Evolutionary conservation across 2,329 filamentous ascomycete genomes (phyloP).

Genomic region (Epichloe gansuensis): DNA sequence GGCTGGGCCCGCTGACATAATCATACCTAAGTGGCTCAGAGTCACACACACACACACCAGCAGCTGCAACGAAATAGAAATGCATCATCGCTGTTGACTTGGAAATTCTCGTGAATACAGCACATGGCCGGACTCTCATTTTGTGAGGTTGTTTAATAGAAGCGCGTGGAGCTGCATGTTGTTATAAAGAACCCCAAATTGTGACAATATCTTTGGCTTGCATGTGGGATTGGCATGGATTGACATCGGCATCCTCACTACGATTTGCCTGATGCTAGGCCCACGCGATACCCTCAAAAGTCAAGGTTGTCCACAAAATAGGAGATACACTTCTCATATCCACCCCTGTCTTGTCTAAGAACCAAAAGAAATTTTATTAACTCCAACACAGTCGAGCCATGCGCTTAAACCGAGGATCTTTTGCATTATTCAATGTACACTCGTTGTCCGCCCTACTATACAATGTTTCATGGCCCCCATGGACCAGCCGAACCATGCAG

Average conservation of each 20-base stretch:
- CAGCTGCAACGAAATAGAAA: neutral
- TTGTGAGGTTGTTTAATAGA: neutral
- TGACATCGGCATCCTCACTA: neutral
- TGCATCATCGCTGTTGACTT: neutral
- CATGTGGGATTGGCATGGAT: neutral
- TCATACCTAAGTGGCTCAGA: neutral
- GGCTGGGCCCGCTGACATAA: slow-evolving; percentile 4
- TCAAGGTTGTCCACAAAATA: neutral
- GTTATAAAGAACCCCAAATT: neutral
- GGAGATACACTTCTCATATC: neutral
- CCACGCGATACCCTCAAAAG: neutral
- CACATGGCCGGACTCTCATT: neutral
- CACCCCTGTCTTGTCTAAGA: neutral
- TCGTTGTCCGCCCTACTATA: slow-evolving; percentile 1
- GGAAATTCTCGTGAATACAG: neutral
- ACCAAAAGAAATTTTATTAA: neutral
- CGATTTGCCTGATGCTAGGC: too few species aligned
- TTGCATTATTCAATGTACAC: slow-evolving; percentile 3
- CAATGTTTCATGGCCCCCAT: slow-evolving; percentile 2
- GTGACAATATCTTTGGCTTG: neutral
- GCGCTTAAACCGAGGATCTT: neutral
- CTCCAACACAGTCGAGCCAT: neutral
- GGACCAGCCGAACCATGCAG: neutral
- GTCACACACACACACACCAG: neutral
- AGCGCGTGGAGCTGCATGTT: neutral